A percentile compares a stretch with the other conserved stretches of the same genome.
phyloP scores from a whole-genome alignment of 768 basidiomycete species.

The Collybia nuda region DNA sequence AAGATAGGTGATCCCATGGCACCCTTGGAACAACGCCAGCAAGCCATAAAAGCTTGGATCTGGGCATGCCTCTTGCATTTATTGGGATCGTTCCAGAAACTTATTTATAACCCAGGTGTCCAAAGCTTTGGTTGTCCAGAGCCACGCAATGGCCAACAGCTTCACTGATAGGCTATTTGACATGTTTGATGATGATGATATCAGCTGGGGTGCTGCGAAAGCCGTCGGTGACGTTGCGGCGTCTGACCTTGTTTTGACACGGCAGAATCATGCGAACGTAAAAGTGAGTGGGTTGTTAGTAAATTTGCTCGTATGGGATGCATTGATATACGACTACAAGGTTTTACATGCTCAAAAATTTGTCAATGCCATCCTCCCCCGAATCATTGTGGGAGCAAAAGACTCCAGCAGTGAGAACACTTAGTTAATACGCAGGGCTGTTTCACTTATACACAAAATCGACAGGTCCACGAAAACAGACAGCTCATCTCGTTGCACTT shows the following conservation, averaged over 20 bases:
- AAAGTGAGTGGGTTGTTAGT: constrained; percentile 50
- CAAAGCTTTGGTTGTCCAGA: constrained; percentile 77
- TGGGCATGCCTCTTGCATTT: constrained; percentile 51
- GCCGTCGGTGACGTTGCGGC: constrained; percentile 68
- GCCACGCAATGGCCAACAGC: constrained; percentile 54
- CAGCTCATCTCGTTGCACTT: constrained; percentile 79
- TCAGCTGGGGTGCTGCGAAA: constrained; percentile 76
- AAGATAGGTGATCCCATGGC: constrained; percentile 37
- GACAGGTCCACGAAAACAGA: constrained; percentile 41
- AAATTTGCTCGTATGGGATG: neutral
- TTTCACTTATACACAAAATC: neutral
- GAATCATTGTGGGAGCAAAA: constrained; percentile 67
- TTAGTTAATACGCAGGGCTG: neutral
- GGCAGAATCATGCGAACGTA: constrained; percentile 73
- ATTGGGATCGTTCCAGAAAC: neutral
- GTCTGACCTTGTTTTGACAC: constrained; percentile 66
- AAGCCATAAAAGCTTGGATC: constrained; percentile 60
- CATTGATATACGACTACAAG: constrained; percentile 33
- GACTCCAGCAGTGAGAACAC: constrained; percentile 46
- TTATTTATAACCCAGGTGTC: constrained; percentile 50
- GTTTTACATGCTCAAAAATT: constrained; percentile 76
- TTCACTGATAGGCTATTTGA: constrained; percentile 69
- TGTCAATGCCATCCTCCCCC: constrained; percentile 69
- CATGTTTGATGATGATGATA: constrained; percentile 61
- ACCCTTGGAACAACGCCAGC: constrained; percentile 39